Percentiles rank a stretch among this genome's conserved stretches.
Conservation (phyloP, 2,329 filamentous ascomycete species). For the Teratosphaeriaceae sp. region DNA sequence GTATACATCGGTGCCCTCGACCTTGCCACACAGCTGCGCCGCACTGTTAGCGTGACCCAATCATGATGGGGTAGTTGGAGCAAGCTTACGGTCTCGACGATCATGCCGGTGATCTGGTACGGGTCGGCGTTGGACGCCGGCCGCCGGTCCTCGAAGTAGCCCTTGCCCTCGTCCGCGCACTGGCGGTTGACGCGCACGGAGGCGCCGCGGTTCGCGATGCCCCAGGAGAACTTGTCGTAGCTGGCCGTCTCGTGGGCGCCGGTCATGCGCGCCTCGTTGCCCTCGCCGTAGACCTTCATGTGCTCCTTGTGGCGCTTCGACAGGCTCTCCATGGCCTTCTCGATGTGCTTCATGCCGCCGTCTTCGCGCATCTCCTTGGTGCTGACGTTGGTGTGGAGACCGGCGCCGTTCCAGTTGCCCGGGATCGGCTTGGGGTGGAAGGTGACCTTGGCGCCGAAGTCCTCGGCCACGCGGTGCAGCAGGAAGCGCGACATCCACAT, state of each 20-base stretch:
- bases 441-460: slow-evolving; percentile 93
- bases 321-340: slow-evolving; percentile 60
- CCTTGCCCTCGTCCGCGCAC: slow-evolving; percentile 78
- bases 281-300: slow-evolving; percentile 90
- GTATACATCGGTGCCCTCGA: slow-evolving; percentile 42
- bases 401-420: slow-evolving; percentile 95
- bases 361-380: slow-evolving; percentile 75
- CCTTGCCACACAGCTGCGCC: slow-evolving; percentile 41
- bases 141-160: slow-evolving; percentile 74
- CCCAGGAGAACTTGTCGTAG: slow-evolving; percentile 90
- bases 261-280: slow-evolving; percentile 90
- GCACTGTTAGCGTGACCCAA: not conserved
- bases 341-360: slow-evolving; percentile 93
- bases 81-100: slow-evolving; percentile 59
- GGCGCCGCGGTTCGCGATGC: slow-evolving; percentile 91
- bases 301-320: slow-evolving; percentile 45
- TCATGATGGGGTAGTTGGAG: not conserved
- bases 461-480: slow-evolving; percentile 85
- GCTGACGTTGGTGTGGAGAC: slow-evolving; percentile 91
- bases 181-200: slow-evolving; percentile 89
- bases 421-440: slow-evolving; percentile 93
- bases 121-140: slow-evolving; percentile 78
- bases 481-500: slow-evolving; percentile 92
- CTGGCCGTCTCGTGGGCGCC: slow-evolving; percentile 89
- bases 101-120: slow-evolving; percentile 76